Evolutionary conservation across 371 early-diverging fungal genomes (phyloP).

Genomic region (Lichtheimia ramosa): DNA sequence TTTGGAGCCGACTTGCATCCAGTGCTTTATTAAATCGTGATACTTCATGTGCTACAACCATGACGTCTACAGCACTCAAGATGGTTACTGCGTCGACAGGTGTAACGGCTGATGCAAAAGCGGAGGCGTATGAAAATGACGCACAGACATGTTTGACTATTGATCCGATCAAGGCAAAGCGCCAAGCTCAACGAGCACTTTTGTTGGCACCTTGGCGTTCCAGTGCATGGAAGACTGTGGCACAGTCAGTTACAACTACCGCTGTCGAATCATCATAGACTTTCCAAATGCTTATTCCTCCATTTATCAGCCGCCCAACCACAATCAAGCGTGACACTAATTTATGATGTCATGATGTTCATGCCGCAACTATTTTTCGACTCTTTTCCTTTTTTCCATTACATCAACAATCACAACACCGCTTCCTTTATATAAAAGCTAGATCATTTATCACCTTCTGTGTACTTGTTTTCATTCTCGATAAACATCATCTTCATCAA

Average conservation of each 20-base stretch:
- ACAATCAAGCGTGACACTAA: neutral
- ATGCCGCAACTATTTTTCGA: neutral
- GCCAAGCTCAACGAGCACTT: slow-evolving; percentile 52
- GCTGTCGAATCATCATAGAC: neutral
- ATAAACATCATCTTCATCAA: no score
- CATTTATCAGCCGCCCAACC: no score
- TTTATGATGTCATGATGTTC: slow-evolving; percentile 2
- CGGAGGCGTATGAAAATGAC: slow-evolving; percentile 40
- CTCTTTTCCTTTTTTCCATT: neutral
- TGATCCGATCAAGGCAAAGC: slow-evolving; percentile 6
- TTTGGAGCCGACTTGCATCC: slow-evolving; percentile 38
- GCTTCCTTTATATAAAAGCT: slow-evolving; percentile 4
- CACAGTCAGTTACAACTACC: neutral
- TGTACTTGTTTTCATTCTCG: neutral
- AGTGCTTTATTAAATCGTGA: slow-evolving; percentile 14
- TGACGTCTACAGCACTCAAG: slow-evolving; percentile 30
- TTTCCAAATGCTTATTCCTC: neutral
- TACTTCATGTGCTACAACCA: slow-evolving; percentile 15
- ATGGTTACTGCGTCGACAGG: slow-evolving; percentile 20
- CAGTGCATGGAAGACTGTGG: slow-evolving; percentile 44
- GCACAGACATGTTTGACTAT: slow-evolving; percentile 18
- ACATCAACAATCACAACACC: no score
- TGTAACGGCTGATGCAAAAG: slow-evolving; percentile 30
- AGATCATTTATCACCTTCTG: neutral
- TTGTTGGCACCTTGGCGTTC: slow-evolving; percentile 56